Evolutionary conservation across 441 rosid genomes (phyloP).

Genomic region (Populus hybrid): DNA sequence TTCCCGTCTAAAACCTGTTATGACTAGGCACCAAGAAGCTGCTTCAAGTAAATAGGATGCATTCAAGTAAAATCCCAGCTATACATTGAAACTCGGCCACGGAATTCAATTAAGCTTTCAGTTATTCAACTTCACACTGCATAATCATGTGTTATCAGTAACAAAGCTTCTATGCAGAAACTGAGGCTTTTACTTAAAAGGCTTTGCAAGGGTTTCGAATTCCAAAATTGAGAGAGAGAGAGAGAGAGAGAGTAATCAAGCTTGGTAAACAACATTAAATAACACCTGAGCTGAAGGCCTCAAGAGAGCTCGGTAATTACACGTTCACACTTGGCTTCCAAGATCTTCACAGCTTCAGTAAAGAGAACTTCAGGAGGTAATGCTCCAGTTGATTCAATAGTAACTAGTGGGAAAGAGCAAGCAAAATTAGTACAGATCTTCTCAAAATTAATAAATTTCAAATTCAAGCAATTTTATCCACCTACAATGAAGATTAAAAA

Average conservation of each 20-base stretch:
- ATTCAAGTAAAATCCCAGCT: neutral
- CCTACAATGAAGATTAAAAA: neutral
- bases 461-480: neutral
- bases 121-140: neutral
- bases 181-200: neutral
- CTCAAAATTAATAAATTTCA: neutral
- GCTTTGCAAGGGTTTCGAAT: neutral
- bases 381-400: constrained; percentile 87
- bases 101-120: neutral
- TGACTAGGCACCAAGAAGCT: too few relatives aligned
- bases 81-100: too few relatives aligned
- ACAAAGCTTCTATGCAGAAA: neutral
- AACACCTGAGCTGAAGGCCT: constrained; percentile 10
- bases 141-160: neutral
- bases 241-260: neutral
- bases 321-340: constrained; percentile 85
- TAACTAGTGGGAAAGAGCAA: constrained; percentile 39
- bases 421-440: constrained; percentile 8
- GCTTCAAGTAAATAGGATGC: too few relatives aligned
- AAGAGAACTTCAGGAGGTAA: constrained; percentile 78
- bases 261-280: neutral
- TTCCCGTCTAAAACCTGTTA: too few relatives aligned
- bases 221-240: neutral
- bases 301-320: constrained; percentile 73
- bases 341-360: constrained; percentile 86